Base-by-base conservation (phyloP, 208 protist species). In the Leishmania lainsoni region DNA sequence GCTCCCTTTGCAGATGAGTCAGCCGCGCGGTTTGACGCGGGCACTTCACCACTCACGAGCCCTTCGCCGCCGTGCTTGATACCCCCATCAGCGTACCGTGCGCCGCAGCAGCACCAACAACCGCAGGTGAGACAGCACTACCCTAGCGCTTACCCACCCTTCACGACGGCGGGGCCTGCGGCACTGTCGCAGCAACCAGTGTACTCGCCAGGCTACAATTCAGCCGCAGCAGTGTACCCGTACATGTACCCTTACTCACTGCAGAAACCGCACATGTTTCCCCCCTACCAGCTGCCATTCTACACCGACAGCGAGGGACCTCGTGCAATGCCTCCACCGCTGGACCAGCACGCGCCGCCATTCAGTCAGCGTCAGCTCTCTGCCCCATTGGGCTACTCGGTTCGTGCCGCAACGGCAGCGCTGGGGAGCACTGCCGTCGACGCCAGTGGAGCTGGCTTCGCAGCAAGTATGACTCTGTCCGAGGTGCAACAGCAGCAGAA, bases 41-140 rank as follows among this genome's bases (percentile, higher is more conserved):
- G 71, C 42, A 78, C 81, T 26, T 85, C 81, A 6, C 75, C 81
- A 20, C n/a, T 58, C 75, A 54, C 52, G 35, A 80, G 52, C 12
- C n/a, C 29, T 26, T 45, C 54, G n/a, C 71, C 56, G 29, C 52
- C 35, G 20, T 74, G 49, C 51, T 32, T 81, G 71, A 85, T 81
- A 29, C 76, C 81, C 14, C 76, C 81, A 14, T 61, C 70, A 22
- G 76, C 77, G 56, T 85, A 85, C 54, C 79, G 79, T 29, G 70
- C 6, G 3, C 81, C 61, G 9, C 48, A 8, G 48, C 70, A 17
- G n/a, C 70, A 75, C 35, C 70, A 14, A 3, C 70, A 22, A 56
- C 70, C 70, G 17, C 69, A 51, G 17, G 42, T 10, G 45, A 48
- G 56, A 26, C 48, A 4, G 48, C 5, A 22, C 70, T 52, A 75